phyloP scores from a whole-genome alignment of 1,284 basidiomycete species.

The Phellopilus nigrolimitatus region DNA sequence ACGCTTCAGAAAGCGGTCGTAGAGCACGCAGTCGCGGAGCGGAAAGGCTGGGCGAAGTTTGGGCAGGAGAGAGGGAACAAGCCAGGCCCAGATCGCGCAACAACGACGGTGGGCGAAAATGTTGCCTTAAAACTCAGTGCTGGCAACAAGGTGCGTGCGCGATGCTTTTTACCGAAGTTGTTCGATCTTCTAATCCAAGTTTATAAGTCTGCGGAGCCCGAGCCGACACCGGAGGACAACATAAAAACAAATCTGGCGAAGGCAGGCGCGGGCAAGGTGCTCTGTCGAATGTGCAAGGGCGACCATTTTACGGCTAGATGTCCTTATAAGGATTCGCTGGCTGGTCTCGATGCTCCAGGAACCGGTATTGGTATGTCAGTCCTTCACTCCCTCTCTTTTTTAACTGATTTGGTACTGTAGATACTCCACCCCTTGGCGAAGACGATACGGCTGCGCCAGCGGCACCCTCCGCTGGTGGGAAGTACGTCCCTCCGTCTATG shows the following conservation, averaged over 20 bases:
- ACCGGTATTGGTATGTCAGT: constrained; percentile 23
- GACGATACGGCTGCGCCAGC: constrained; percentile 42
- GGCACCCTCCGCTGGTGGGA: constrained; percentile 50
- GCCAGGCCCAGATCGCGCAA: constrained; percentile 88
- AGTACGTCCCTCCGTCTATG: constrained; percentile 93
- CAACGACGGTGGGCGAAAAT: constrained; percentile 94
- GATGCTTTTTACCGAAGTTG: not conserved
- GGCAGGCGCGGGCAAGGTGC: constrained; percentile 82
- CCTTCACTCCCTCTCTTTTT: constrained; percentile 13
- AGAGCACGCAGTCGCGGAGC: constrained; percentile 89
- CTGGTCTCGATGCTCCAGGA: constrained; percentile 65
- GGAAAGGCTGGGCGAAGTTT: constrained; percentile 94
- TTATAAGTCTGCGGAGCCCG: constrained; percentile 51
- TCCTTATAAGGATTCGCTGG: constrained; percentile 94
- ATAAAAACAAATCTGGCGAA: constrained; percentile 67
- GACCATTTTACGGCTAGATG: constrained; percentile 98
- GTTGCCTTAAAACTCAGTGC: constrained; percentile 81
- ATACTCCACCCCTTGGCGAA: constrained; percentile 43
- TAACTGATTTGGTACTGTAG: too few relatives aligned
- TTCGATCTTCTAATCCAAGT: not conserved
- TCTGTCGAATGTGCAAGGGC: constrained; percentile 94
- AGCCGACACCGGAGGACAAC: constrained; percentile 65
- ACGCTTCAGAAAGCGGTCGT: constrained; percentile 91
- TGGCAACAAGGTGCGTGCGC: constrained; percentile 68
- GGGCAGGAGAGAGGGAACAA: constrained; percentile 88